These are phyloP conservation scores for Lactarius hengduanensis DNA, from an alignment of 768 basidiomycete species.

Conservation along the genomic window DNA sequence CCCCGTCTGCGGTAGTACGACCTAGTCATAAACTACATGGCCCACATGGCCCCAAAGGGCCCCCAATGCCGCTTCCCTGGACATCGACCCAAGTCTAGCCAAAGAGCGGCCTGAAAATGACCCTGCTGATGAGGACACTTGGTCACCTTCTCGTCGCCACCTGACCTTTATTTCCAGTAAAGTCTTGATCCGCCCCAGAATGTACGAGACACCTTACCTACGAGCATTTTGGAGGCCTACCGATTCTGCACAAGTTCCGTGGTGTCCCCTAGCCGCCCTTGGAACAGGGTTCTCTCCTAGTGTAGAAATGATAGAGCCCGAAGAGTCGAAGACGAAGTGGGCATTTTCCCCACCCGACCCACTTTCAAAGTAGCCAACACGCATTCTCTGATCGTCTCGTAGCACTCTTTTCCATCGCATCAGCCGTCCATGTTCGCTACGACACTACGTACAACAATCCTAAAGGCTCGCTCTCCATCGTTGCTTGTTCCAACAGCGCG, in stretches of 20 bases:
- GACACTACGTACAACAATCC: too few relatives aligned
- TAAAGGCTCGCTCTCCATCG: too few relatives aligned
- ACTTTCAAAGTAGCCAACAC: neutral
- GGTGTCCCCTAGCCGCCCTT: neutral
- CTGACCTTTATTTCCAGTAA: neutral
- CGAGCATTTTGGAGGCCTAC: neutral
- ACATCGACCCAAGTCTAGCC: too few relatives aligned
- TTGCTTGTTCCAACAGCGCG: conserved; percentile 35
- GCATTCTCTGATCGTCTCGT: conserved; percentile 18
- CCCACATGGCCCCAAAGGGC: too few relatives aligned
- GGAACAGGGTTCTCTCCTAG: neutral
- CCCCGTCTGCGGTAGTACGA: neutral
- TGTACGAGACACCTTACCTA: neutral
- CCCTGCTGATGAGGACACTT: neutral
- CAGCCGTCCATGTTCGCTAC: neutral
- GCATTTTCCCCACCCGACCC: neutral
- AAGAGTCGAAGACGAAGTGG: neutral
- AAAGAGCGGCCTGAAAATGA: too few relatives aligned
- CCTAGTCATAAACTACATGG: too few relatives aligned
- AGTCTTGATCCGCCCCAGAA: neutral
- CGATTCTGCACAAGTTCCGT: neutral
- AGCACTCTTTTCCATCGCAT: conserved; percentile 7
- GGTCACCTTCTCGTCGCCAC: neutral
- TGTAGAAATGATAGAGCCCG: neutral
- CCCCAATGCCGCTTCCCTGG: too few relatives aligned